A percentile compares a stretch with the other conserved stretches of the same genome.
These are phyloP conservation scores for Diddensiella santjacobensis DNA, from an alignment of 805 yeast species.

Conservation along the genomic window DNA sequence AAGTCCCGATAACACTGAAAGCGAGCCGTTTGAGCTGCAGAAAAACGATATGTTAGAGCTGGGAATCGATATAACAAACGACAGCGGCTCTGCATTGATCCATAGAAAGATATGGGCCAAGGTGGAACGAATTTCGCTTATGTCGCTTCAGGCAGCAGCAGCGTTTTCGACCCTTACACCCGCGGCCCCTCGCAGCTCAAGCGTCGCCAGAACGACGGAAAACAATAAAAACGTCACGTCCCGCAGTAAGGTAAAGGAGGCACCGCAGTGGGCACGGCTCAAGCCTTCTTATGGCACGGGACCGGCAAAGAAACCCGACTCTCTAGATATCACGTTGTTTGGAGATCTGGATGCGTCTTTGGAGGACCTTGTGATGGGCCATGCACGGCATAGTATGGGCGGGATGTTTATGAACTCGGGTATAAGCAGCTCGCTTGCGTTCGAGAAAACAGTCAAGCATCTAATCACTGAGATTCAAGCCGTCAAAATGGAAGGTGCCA, in stretches of 20 bases:
- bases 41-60: conserved; percentile 87
- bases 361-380: conserved; percentile 34
- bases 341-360: conserved; percentile 33
- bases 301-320: conserved; percentile 15
- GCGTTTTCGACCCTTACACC: neutral
- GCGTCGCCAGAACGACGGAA: too few relatives aligned
- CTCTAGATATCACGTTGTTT: conserved; percentile 33
- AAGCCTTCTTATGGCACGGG: neutral
- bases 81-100: conserved; percentile 48
- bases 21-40: conserved; percentile 54
- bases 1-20: conserved; percentile 51
- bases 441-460: conserved; percentile 34
- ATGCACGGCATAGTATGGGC: conserved; percentile 33
- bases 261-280: neutral
- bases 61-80: conserved; percentile 74
- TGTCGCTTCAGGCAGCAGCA: conserved; percentile 37
- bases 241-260: neutral
- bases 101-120: conserved; percentile 85
- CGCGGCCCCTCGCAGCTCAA: neutral
- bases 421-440: conserved; percentile 27
- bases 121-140: conserved; percentile 67
- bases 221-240: neutral
- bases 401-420: conserved; percentile 34
- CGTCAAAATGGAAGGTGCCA: conserved; percentile 34
- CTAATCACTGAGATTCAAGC: conserved; percentile 33